Conservation (phyloP, 2,329 filamentous ascomycete genomes). For the Stachybotrys chartarum region DNA sequence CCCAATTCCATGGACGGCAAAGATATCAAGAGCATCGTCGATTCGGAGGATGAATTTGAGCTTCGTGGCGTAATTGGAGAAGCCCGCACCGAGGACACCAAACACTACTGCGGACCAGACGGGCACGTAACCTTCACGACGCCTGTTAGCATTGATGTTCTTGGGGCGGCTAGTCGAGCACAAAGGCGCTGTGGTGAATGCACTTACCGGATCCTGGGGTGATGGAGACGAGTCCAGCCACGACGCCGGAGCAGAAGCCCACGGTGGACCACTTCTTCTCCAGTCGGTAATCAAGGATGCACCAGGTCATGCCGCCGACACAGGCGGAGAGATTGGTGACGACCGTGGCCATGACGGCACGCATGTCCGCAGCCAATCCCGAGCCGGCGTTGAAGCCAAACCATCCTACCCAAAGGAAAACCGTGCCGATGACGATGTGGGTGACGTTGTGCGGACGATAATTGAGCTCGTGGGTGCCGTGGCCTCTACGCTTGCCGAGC, state of each 20-base stretch:
- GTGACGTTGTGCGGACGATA: constrained; percentile 91
- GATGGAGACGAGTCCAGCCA: constrained; percentile 80
- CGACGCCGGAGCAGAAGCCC: constrained; percentile 85
- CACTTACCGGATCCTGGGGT: constrained; percentile 70
- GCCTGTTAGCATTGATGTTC: constrained; percentile 5
- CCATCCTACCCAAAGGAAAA: constrained; percentile 94
- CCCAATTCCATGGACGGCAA: constrained; percentile 73
- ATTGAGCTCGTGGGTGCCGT: constrained; percentile 82
- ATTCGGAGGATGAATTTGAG: constrained; percentile 76
- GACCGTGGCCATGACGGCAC: constrained; percentile 78
- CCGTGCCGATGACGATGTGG: constrained; percentile 84
- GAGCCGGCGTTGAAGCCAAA: constrained; percentile 92
- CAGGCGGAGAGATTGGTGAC: constrained; percentile 83
- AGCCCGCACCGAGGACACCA: constrained; percentile 65
- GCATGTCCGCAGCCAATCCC: constrained; percentile 72
- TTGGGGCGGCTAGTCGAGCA: not conserved
- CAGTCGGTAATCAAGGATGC: constrained; percentile 78
- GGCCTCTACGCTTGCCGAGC: constrained; percentile 77
- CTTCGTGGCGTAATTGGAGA: constrained; percentile 87
- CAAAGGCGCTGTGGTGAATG: not conserved
- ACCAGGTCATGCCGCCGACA: constrained; percentile 83
- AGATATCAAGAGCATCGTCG: constrained; percentile 85
- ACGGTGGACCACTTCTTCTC: constrained; percentile 91
- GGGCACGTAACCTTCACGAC: constrained; percentile 57
- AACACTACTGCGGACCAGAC: constrained; percentile 78